Conservation (phyloP, 768 basidiomycete species). For the Termitomyces sp. region DNA sequence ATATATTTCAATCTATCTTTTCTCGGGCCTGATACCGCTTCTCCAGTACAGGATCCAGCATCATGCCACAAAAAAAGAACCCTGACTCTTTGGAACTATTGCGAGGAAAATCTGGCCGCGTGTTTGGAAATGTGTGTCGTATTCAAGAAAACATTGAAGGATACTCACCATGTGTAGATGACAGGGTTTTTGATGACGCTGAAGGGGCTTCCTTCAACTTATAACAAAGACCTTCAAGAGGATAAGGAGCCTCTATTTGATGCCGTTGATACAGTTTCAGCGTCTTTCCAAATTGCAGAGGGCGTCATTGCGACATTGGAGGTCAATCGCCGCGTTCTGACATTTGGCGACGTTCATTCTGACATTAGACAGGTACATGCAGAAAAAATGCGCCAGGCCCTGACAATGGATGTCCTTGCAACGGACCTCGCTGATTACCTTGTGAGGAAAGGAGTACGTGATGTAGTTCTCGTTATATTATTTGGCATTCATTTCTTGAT, state of each 20-base stretch:
- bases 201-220: conserved; percentile 96
- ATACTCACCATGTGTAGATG: conserved; percentile 52
- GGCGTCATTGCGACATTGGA: conserved; percentile 91
- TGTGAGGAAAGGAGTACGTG: conserved; percentile 92
- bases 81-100: conserved; percentile 94
- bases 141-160: not conserved
- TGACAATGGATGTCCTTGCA: conserved; percentile 97
- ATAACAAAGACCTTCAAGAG: conserved; percentile 99
- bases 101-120: conserved; percentile 91
- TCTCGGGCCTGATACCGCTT: not conserved
- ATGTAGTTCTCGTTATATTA: not conserved
- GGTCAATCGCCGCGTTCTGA: conserved; percentile 37
- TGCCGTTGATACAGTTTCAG: conserved; percentile 82
- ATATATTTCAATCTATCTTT: not conserved
- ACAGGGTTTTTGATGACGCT: conserved; percentile 96
- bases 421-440: conserved; percentile 99
- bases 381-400: conserved; percentile 83
- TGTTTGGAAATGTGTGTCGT: conserved; percentile 80
- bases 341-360: not conserved
- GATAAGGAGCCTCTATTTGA: conserved; percentile 98
- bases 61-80: conserved; percentile 99
- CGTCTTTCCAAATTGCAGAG: conserved; percentile 88
- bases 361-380: conserved; percentile 65
- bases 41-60: conserved; percentile 91
- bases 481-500: not conserved